Conservation (phyloP, 2,329 filamentous ascomycete genomes). For the Pleomassaria siparia region DNA sequence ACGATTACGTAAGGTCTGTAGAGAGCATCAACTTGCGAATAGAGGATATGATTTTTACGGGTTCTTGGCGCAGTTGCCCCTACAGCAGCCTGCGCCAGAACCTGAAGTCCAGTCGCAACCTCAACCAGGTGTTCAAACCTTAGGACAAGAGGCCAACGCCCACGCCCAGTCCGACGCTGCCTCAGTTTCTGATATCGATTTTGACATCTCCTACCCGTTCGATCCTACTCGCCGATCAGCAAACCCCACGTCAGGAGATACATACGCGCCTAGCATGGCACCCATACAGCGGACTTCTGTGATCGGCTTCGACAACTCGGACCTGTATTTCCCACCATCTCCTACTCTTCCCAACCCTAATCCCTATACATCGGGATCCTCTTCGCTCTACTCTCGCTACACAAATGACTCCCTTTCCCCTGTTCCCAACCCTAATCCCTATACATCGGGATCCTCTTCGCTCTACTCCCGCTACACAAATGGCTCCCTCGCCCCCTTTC, state of each 20-base stretch:
- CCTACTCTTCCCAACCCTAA: not conserved
- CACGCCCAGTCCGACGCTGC: too few relatives aligned
- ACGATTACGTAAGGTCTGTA: slow-evolving; percentile 1
- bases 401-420: not conserved
- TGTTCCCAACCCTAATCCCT: not conserved
- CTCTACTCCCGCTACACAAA: not conserved
- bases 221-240: not conserved
- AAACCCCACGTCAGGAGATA: not conserved
- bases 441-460: not conserved
- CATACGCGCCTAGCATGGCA: not conserved
- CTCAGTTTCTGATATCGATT: not conserved
- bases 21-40: not conserved
- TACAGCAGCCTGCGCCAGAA: not conserved
- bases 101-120: not conserved
- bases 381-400: not conserved
- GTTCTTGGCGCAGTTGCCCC: not conserved
- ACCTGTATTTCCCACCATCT: not conserved
- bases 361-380: not conserved
- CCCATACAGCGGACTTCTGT: not conserved
- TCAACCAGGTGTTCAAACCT: too few relatives aligned
- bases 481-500: too few relatives aligned
- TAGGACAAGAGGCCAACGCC: too few relatives aligned
- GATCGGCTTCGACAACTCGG: not conserved
- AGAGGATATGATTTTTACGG: slow-evolving; percentile 5
- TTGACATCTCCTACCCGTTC: slow-evolving; percentile 1